Conservation (phyloP, 2,329 filamentous ascomycete species). For the Arthrobotrys conoides region DNA sequence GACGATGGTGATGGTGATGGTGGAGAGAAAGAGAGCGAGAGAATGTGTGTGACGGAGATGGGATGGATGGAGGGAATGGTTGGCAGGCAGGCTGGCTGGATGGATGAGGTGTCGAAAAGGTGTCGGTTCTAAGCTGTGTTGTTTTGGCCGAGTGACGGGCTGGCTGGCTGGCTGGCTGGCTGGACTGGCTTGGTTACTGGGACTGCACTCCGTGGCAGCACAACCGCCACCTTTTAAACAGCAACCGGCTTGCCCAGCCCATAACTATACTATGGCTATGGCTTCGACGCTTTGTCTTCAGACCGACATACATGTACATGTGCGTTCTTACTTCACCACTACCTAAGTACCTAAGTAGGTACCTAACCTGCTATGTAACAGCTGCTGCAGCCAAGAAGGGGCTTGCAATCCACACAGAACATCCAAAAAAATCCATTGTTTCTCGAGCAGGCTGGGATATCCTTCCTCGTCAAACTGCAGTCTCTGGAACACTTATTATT, state of each 20-base stretch:
- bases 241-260: neutral
- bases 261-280: neutral
- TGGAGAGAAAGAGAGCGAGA: conserved; percentile 20
- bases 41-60: conserved; percentile 32
- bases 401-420: conserved; percentile 20
- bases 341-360: neutral
- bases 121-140: conserved; percentile 20
- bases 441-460: conserved; percentile 27
- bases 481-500: conserved; percentile 12
- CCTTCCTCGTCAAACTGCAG: conserved; percentile 31
- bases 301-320: no score
- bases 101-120: conserved; percentile 38
- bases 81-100: conserved; percentile 1
- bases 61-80: conserved; percentile 21
- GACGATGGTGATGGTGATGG: conserved; percentile 12
- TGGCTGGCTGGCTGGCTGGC: neutral
- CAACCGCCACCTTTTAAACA: conserved; percentile 11
- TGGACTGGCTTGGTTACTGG: neutral
- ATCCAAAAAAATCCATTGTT: conserved; percentile 7
- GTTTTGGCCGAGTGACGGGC: neutral
- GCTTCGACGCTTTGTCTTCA: no score
- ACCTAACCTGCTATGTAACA: conserved; percentile 16
- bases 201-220: neutral
- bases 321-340: neutral
- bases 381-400: conserved; percentile 34